phyloP scores from a whole-genome alignment of 1,139 yeast species.

The Meyerozyma elateridarum region DNA sequence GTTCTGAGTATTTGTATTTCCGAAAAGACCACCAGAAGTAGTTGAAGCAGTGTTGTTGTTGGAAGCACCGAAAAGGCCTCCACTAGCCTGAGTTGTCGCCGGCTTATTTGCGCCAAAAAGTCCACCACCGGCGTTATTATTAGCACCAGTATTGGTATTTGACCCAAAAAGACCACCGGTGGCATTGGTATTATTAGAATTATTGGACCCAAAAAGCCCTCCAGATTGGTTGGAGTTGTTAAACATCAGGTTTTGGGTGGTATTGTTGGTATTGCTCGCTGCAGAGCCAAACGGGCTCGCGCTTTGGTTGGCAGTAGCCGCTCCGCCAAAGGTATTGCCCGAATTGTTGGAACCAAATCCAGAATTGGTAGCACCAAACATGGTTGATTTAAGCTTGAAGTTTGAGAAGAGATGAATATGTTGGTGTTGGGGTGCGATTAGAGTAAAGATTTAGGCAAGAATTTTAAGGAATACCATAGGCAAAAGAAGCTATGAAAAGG shows the following conservation, averaged over 20 bases:
- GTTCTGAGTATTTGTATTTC: slow-evolving; percentile 5
- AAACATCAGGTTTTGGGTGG: too few relatives aligned
- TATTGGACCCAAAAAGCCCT: slow-evolving; percentile 21
- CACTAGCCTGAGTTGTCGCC: slow-evolving; percentile 15
- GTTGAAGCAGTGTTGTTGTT: slow-evolving; percentile 8
- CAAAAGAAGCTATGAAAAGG: too few relatives aligned
- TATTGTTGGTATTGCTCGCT: slow-evolving; percentile 11
- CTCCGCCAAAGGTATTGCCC: too few relatives aligned
- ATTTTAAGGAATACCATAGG: too few relatives aligned
- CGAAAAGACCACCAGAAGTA: slow-evolving; percentile 6
- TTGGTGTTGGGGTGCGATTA: slow-evolving; percentile 2
- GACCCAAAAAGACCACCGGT: too few relatives aligned
- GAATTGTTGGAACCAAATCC: slow-evolving; percentile 1
- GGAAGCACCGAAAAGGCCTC: slow-evolving; percentile 30
- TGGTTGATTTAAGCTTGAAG: slow-evolving; percentile 1
- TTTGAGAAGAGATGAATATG: not conserved
- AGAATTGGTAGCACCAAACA: slow-evolving; percentile 3
- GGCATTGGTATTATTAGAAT: slow-evolving; percentile 13
- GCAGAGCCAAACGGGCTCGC: slow-evolving; percentile 6
- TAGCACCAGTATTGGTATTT: slow-evolving; percentile 3
- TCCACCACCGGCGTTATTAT: slow-evolving; percentile 11
- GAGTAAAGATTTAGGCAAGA: too few relatives aligned
- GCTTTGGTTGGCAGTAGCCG: too few relatives aligned
- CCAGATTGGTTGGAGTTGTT: slow-evolving; percentile 14
- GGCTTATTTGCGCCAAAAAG: slow-evolving; percentile 16